These are phyloP conservation scores for Cercospora berteroae DNA, from an alignment of 2,329 filamentous ascomycete species.

Conservation along the genomic window DNA sequence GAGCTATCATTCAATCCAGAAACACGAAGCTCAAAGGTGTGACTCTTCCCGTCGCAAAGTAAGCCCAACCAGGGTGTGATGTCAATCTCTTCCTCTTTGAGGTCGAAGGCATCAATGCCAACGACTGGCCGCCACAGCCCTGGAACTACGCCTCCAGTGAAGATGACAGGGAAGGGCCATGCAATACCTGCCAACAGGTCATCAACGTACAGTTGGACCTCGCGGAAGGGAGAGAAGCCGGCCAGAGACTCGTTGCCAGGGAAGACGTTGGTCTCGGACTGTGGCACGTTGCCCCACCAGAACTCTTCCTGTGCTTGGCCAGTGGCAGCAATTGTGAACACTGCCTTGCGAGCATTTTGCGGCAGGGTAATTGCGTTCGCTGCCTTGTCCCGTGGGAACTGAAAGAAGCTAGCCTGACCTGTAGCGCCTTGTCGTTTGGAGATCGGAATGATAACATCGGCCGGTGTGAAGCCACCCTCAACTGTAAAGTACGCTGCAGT, in stretches of 20 bases:
- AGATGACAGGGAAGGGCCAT: conserved; percentile 81
- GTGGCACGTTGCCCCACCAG: conserved; percentile 68
- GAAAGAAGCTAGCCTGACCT: conserved; percentile 64
- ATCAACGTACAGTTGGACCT: conserved; percentile 75
- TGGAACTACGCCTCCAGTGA: conserved; percentile 76
- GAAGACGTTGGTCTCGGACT: conserved; percentile 61
- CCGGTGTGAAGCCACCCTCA: conserved; percentile 44
- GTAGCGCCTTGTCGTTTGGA: conserved; percentile 54
- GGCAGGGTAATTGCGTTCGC: conserved; percentile 63
- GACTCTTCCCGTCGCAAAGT: conserved; percentile 62
- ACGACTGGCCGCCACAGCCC: conserved; percentile 76
- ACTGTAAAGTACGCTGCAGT: conserved; percentile 68
- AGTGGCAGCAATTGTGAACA: conserved; percentile 73
- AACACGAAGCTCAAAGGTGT: conserved; percentile 68
- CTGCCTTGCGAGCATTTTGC: conserved; percentile 63
- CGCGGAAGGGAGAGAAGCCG: conserved; percentile 71
- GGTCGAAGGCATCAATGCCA: conserved; percentile 74
- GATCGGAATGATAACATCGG: conserved; percentile 65
- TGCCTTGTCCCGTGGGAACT: conserved; percentile 62
- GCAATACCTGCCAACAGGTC: conserved; percentile 68
- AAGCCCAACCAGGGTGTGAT: conserved; percentile 72
- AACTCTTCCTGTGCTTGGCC: conserved; percentile 71
- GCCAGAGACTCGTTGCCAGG: conserved; percentile 52
- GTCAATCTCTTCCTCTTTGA: conserved; percentile 78
- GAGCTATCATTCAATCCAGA: conserved; percentile 62